These are phyloP conservation scores for Leccinum griseonigrum DNA, from an alignment of 1,284 basidiomycete genomes.

Conservation along the genomic window DNA sequence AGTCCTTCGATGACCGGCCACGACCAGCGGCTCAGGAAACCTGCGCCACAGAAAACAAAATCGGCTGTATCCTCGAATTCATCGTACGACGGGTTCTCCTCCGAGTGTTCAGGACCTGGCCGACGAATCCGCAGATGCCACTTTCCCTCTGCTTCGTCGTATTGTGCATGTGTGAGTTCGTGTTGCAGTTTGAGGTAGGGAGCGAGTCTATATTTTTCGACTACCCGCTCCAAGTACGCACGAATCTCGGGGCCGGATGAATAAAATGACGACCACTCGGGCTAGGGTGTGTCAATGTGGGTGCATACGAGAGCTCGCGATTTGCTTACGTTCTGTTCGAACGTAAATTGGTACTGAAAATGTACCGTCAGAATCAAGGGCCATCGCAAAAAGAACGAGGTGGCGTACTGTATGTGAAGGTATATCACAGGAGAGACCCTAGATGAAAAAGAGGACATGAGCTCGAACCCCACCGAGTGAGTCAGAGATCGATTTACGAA, in stretches of 20 bases:
- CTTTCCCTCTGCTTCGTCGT: slow-evolving; percentile 47
- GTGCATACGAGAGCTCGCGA: neutral
- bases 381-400: neutral
- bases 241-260: slow-evolving; percentile 57
- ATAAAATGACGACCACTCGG: slow-evolving; percentile 60
- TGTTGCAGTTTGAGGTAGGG: slow-evolving; percentile 54
- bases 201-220: slow-evolving; percentile 56
- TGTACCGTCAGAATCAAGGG: neutral
- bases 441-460: neutral
- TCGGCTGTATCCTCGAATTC: slow-evolving; percentile 52
- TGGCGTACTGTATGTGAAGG: slow-evolving; percentile 49
- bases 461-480: neutral
- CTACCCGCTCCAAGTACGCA: slow-evolving; percentile 49
- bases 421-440: slow-evolving; percentile 39
- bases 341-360: slow-evolving; percentile 56
- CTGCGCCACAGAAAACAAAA: slow-evolving; percentile 51
- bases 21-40: slow-evolving; percentile 49
- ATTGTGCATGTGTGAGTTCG: slow-evolving; percentile 48
- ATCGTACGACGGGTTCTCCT: slow-evolving; percentile 29
- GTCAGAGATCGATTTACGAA: slow-evolving; percentile 12
- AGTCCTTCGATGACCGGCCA: slow-evolving; percentile 61
- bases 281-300: slow-evolving; percentile 28
- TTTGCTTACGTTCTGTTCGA: slow-evolving; percentile 47
- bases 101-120: slow-evolving; percentile 18
- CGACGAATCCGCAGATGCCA: slow-evolving; percentile 53